Evolutionary conservation across 2,329 filamentous ascomycete genomes (phyloP), one percentile per base, ranked within the genome.

Genomic region (Neobulgaria alba): DNA sequence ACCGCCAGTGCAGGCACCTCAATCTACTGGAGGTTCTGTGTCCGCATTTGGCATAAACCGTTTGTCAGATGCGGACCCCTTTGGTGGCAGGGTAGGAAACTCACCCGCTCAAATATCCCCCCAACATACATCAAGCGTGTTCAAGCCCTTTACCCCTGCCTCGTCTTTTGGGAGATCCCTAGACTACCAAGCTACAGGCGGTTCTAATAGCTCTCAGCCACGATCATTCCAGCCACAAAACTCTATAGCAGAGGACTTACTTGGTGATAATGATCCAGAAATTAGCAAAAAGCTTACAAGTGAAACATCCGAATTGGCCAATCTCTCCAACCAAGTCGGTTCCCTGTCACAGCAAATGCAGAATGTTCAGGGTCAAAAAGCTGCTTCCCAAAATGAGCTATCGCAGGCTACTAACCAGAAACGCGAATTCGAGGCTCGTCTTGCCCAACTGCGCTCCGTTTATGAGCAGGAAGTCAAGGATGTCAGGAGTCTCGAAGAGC

Each of bases 391-490:
- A 61, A 82, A 82, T 49, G 86, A 95, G 44, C 67, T 96, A 38
- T 84, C 75, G 46, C 85, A 89, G 57, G 81, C 85, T 21, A 85
- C 74, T 38, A 78, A 81, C 10, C 89, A 96, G 61, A 96, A 95
- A 67, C 82, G 84, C 54, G 90, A 94, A 58, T 90, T 98, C 51
- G 92, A 98, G 66, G 72, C 84, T 50, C 82, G 92, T 16, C 69
- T 98, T 19, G 78, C 85, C 3, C 89, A 95, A 58, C 81, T 95
- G 43, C 80, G 92, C 47, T 68, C 80, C 5, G 75, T 93, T 50
- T 98, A 96, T 57, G 90, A 98, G 61, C 87, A 94, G 58, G 92
- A 98, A 64, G 86, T 87, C 3, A 82, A 87, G 52, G 82, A 87
- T 49, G 86, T 93, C 23, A 88, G 85, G 48, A 74, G 79, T 17